Percentiles rank a stretch among this genome's conserved stretches.
phyloP scores from a whole-genome alignment of 73 alveolate species.

The Paramecium sonneborni region DNA sequence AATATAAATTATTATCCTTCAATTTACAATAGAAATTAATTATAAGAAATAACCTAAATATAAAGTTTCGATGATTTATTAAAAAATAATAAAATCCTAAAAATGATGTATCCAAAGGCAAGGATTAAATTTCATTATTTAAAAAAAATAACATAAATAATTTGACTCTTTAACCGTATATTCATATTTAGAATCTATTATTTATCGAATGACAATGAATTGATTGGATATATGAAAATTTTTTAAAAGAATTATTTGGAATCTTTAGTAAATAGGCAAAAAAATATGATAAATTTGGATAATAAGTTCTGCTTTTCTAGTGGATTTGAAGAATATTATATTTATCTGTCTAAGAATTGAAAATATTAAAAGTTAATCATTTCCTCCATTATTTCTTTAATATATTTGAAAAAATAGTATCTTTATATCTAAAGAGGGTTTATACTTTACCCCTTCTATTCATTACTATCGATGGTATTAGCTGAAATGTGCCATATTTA shows the following conservation, averaged over 20 bases:
- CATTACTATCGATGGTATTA: neutral
- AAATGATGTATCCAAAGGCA: neutral
- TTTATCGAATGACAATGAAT: neutral
- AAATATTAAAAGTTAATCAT: neutral
- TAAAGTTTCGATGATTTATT: neutral
- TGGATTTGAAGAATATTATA: neutral
- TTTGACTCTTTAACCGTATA: neutral
- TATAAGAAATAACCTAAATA: neutral
- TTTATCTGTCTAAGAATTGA: neutral
- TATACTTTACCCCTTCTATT: neutral
- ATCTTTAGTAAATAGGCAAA: neutral
- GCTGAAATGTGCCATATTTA: neutral
- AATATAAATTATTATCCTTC: neutral
- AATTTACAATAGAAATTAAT: neutral
- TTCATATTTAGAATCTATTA: neutral
- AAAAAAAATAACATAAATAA: neutral
- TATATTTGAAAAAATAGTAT: neutral
- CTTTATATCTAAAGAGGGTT: neutral
- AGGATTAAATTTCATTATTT: neutral
- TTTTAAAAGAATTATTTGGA: neutral
- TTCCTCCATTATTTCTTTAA: neutral
- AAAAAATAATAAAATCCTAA: neutral
- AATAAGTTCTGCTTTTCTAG: neutral
- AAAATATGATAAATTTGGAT: neutral
- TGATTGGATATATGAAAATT: neutral